Base-by-base conservation (phyloP, 495 filamentous ascomycete species). In the Staphylotrichum tortipilum region DNA sequence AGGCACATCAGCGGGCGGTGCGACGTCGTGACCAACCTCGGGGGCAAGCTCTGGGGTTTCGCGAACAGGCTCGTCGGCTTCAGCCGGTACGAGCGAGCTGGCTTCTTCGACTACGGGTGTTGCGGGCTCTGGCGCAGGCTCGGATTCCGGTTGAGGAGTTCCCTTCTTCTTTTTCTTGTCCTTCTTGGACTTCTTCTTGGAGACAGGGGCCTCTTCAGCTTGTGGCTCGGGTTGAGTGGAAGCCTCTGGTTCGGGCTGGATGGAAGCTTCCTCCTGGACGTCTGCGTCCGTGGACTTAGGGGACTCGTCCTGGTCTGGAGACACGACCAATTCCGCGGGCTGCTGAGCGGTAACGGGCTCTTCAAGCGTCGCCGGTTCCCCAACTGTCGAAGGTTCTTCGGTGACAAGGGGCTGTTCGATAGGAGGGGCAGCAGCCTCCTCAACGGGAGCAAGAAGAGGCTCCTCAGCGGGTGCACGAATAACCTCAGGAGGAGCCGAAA, bases 121-220 rank as follows among this genome's bases (percentile, higher is more conserved):
- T 28, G 38, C 38, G 12, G 38, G 22, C 11, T 56, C 49, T 3
- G 26, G 43, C 18, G 42, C 26, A 14, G 37, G n/a, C 29, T 57
- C 55, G 18, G 50, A 14, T 29, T 58, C 56, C 1, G 7, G 7
- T 15, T 43, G 29, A 14, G 39, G 7, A 6, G 37, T 36, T 26
- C 42, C 47, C 49, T 57, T 57, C 51, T 52, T 52, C 40, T 56
- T 53, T 37, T 61, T 61, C 49, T 61, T 61, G 36, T 53, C 45
- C 45, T 39, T 38, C 45, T 47, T 47, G 29, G 37, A 44, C 42
- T 47, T 47, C n/a, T 47, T 47, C 34, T 33, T 18, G 18, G 38
- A 42, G 2, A 31, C 15, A 17, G 31, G 34, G 7, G 35, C n/a
- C 18, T 28, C 41, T 10, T 10, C 28, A 19, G 22, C 49, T 3